Evolutionary conservation across 1,284 basidiomycete species (phyloP), one percentile per base, ranked within the genome.

Genomic region (Filobasidium uniguttulatum): DNA sequence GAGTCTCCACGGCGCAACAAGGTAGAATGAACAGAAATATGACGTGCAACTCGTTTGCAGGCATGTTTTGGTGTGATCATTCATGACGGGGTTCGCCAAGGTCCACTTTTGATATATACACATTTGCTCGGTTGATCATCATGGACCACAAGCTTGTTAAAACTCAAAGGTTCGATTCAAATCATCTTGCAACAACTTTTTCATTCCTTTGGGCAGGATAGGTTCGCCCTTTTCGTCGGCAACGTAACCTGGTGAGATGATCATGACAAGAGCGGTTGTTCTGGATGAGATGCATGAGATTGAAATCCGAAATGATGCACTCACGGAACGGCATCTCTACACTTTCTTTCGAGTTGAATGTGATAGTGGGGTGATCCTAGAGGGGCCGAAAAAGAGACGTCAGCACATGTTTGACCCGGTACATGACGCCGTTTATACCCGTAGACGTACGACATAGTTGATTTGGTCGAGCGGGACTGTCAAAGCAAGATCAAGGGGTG

Each of bases 301-400:
- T 28, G 47, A 46, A 37, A 17, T 19, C 17, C 31, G n/a, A 36
- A 36, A 30, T 25, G 9, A 44, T 25, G 35, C 14, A 75, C 84
- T 59, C 56, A 86, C 88, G 73, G 73, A 91, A 93, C 0, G 88
- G 88, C 88, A 93, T 93, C 69, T 94, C 86, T 8, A 94, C 86
- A 44, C 83, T 84, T 67, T 94, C 90, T 61, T 76, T 73, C 29
- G 73, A 64, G 62, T 83, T 85, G 72, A 94, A 94, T 14, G 60
- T 71, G 60, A 96, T 91, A 0, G 85, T 91, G 0, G 90, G 90
- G 65, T 80, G 78, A 59, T 88, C 82, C 85, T 87, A 54, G 2
- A 14, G 36, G 22, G 44, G 19, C 30, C n/a, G 43, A 45, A 31
- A n/a, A 25, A 3, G 3, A 3, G 40, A 34, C 23, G 6, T 4